phyloP scores from a whole-genome alignment of 192 early-diverging fungal species.

The Backusella psychrophila region DNA sequence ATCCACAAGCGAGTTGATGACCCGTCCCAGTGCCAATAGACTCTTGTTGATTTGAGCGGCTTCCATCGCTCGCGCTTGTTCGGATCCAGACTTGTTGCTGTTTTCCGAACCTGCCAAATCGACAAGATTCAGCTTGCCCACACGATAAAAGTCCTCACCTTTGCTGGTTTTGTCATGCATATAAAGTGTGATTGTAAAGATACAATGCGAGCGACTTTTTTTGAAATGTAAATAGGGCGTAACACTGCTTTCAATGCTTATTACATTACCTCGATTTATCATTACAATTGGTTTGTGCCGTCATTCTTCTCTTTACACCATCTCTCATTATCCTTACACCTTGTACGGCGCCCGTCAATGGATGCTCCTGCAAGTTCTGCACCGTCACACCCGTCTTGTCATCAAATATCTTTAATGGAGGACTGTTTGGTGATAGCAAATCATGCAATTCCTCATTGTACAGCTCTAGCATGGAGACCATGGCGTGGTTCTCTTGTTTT shows the following conservation, averaged over 20 bases:
- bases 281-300: constrained; percentile 88
- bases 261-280: constrained; percentile 69
- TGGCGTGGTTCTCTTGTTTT: constrained; percentile 74
- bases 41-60: constrained; percentile 90
- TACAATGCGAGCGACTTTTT: constrained; percentile 87
- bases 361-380: constrained; percentile 79
- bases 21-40: constrained; percentile 66
- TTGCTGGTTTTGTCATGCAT: constrained; percentile 79
- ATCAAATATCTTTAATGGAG: constrained; percentile 58
- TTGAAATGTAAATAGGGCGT: not conserved
- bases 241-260: too few relatives aligned
- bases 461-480: constrained; percentile 87
- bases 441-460: constrained; percentile 98
- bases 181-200: constrained; percentile 89
- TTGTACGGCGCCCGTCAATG: constrained; percentile 58
- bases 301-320: constrained; percentile 69
- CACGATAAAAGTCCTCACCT: constrained; percentile 86
- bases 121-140: constrained; percentile 95
- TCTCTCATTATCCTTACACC: constrained; percentile 54
- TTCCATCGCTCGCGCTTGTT: constrained; percentile 78
- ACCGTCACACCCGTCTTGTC: constrained; percentile 79
- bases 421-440: constrained; percentile 61
- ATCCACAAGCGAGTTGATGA: constrained; percentile 66
- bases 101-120: constrained; percentile 96
- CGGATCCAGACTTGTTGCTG: constrained; percentile 86